Evolutionary conservation across 139 green algal species (phyloP).

Genomic region (Nannochloris sp.): DNA sequence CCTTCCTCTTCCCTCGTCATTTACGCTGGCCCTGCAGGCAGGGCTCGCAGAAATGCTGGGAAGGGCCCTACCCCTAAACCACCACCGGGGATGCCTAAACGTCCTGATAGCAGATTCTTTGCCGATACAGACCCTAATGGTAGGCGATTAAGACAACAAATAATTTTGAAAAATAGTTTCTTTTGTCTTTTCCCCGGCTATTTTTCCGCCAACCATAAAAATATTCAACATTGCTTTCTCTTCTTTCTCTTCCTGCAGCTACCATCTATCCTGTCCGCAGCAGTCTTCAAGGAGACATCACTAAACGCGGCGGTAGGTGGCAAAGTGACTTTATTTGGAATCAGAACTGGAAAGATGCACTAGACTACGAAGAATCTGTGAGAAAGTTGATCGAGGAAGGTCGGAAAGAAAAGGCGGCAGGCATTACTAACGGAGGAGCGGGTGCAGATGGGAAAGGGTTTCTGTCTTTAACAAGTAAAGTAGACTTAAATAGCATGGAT

Average conservation of each 20-base stretch:
- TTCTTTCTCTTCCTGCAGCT: conserved; percentile 5
- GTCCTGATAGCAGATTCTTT: conserved; percentile 39
- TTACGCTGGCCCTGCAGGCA: too few relatives aligned
- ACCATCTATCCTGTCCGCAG: conserved; percentile 22
- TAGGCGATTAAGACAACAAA: too few relatives aligned
- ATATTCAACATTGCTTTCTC: neutral
- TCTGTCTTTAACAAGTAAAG: conserved; percentile 9
- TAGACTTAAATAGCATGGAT: conserved; percentile 50
- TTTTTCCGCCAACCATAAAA: neutral
- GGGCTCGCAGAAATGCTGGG: neutral
- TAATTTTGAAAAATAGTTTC: neutral
- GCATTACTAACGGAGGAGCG: neutral
- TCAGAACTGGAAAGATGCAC: conserved; percentile 60
- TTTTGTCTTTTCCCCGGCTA: neutral
- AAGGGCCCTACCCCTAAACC: neutral
- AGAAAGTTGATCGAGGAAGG: conserved; percentile 4
- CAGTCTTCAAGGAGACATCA: conserved; percentile 42
- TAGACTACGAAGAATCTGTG: conserved; percentile 33
- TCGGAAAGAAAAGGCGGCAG: neutral
- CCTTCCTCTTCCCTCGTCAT: too few relatives aligned
- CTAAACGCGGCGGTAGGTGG: conserved; percentile 57
- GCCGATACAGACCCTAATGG: conserved; percentile 36
- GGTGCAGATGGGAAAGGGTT: conserved; percentile 5
- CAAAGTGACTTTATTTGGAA: conserved; percentile 85
- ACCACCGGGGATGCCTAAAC: too few relatives aligned